phyloP scores from a whole-genome alignment of 2,329 filamentous ascomycete species.

The Aspergillus jensenii region DNA sequence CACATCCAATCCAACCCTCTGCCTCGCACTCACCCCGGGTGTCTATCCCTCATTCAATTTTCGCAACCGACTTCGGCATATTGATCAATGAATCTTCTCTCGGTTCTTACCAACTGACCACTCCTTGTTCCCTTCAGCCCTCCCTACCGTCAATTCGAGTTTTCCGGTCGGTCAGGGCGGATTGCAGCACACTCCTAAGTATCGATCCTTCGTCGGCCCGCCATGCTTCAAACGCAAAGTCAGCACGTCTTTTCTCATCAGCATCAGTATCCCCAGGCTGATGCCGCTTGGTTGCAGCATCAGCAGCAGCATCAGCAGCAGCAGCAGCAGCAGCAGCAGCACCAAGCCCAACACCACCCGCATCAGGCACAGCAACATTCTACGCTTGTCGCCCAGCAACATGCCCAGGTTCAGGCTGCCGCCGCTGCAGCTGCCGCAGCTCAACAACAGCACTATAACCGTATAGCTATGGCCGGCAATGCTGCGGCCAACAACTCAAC shows the following conservation, averaged over 20 bases:
- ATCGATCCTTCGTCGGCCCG: constrained; percentile 32
- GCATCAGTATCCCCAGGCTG: constrained; percentile 52
- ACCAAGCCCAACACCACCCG: constrained; percentile 39
- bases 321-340: constrained; percentile 31
- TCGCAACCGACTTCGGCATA: constrained; percentile 3
- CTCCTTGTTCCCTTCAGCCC: constrained; percentile 8
- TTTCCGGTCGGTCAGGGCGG: constrained; percentile 22
- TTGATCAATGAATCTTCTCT: constrained; percentile 31
- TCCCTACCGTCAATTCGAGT: constrained; percentile 12
- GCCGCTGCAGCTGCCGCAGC: constrained; percentile 41
- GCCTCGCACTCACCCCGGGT: constrained; percentile 2
- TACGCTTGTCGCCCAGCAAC: constrained; percentile 50
- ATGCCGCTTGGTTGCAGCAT: constrained; percentile 47
- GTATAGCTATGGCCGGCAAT: constrained; percentile 67
- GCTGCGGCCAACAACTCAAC: constrained; percentile 42
- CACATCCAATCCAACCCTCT: constrained; percentile 15
- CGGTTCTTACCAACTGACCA: constrained; percentile 28
- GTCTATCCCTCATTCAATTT: not conserved
- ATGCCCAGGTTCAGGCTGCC: constrained; percentile 55
- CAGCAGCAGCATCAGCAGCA: constrained; percentile 36
- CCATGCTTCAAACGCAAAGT: constrained; percentile 51
- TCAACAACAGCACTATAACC: constrained; percentile 64
- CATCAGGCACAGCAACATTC: constrained; percentile 42
- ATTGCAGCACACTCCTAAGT: constrained; percentile 20
- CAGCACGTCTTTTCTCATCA: constrained; percentile 64